Conservation (phyloP, 768 basidiomycete genomes). For the Lyophyllum decastes region DNA sequence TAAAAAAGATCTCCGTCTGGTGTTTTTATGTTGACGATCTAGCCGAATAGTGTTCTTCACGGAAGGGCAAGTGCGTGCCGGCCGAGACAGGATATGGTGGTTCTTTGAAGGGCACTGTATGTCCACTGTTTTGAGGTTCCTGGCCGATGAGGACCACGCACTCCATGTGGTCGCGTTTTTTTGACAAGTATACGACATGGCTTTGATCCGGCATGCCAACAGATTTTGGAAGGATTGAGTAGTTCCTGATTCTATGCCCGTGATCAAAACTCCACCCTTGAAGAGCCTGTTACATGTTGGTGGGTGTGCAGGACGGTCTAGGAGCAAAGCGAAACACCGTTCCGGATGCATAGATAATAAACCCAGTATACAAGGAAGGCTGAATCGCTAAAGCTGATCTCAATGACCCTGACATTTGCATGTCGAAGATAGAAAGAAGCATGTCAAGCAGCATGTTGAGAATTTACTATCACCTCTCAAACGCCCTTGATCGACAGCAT, state of each 20-base stretch:
- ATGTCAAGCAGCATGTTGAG: conserved; percentile 7
- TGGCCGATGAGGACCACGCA: background rate
- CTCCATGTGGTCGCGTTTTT: conserved; percentile 3
- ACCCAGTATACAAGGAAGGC: background rate
- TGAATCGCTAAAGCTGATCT: background rate
- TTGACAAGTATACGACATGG: conserved; percentile 12
- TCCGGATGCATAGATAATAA: background rate
- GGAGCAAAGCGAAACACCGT: background rate
- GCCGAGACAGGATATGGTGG: background rate
- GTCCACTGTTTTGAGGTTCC: conserved; percentile 1
- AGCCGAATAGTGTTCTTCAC: background rate
- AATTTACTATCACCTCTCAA: conserved; percentile 15
- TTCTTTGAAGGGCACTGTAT: conserved; percentile 2
- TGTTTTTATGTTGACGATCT: conserved; percentile 11
- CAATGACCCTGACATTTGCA: background rate
- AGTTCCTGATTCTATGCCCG: background rate
- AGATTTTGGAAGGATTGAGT: background rate
- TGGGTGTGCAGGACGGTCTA: background rate
- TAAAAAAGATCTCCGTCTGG: background rate
- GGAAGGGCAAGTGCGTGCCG: conserved; percentile 1
- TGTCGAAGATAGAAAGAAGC: background rate
- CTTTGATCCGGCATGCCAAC: conserved; percentile 16
- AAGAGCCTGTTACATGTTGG: background rate
- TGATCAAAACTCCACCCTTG: background rate
- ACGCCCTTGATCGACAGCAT: conserved; percentile 15